Percentiles rank a stretch among this genome's conserved stretches.
phyloP scores from a whole-genome alignment of 805 yeast species.

The Candida sanyiensis region DNA sequence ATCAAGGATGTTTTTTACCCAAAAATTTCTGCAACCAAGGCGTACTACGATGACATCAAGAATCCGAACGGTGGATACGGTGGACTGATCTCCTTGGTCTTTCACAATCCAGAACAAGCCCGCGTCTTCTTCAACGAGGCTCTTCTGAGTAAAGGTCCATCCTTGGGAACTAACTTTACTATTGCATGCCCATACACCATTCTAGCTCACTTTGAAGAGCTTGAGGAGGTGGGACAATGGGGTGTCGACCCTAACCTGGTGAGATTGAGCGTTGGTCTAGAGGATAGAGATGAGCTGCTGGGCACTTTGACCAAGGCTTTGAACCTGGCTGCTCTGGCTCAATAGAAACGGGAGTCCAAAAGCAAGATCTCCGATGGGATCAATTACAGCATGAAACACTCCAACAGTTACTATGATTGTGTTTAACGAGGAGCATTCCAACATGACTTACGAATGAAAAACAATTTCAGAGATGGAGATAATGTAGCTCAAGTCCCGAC shows the following conservation, averaged over 20 bases:
- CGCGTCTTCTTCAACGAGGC: slow-evolving; percentile 67
- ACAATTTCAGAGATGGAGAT: neutral
- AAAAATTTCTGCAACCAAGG: slow-evolving; percentile 41
- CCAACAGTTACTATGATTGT: slow-evolving; percentile 11
- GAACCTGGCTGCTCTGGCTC: slow-evolving; percentile 17
- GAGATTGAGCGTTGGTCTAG: slow-evolving; percentile 82
- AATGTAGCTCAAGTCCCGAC: no score
- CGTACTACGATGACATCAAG: slow-evolving; percentile 66
- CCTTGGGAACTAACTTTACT: slow-evolving; percentile 85
- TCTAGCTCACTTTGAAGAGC: slow-evolving; percentile 76
- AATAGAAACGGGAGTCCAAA: neutral
- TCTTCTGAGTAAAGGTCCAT: slow-evolving; percentile 78
- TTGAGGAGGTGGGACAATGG: slow-evolving; percentile 74
- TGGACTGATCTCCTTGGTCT: slow-evolving; percentile 72
- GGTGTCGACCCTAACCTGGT: slow-evolving; percentile 77
- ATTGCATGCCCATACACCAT: slow-evolving; percentile 87
- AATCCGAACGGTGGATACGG: slow-evolving; percentile 82
- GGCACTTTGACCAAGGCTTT: slow-evolving; percentile 17
- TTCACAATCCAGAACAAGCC: slow-evolving; percentile 59
- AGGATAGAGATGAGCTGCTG: slow-evolving; percentile 53
- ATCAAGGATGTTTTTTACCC: slow-evolving; percentile 74
- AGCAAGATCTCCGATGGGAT: neutral
- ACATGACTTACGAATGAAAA: slow-evolving; percentile 10
- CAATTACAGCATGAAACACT: slow-evolving; percentile 5
- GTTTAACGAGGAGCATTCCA: slow-evolving; percentile 9